phyloP scores from a whole-genome alignment of 1,139 yeast genomes.

The Geotrichum klebahnii region DNA sequence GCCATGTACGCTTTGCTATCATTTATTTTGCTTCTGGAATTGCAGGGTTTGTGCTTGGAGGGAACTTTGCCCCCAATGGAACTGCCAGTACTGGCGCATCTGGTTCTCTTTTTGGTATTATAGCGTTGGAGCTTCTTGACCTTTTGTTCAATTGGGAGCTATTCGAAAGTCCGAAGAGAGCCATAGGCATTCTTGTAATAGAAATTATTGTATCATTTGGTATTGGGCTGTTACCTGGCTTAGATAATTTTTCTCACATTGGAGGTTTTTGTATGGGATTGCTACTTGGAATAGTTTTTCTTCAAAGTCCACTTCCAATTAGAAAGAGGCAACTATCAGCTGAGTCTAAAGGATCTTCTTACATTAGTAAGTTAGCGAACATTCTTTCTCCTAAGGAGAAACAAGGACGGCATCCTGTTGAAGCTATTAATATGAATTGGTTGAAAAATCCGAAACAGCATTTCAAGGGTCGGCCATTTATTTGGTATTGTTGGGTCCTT shows the following conservation, averaged over 20 bases:
- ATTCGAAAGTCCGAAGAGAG: slow-evolving; percentile 43
- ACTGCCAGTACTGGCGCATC: slow-evolving; percentile 70
- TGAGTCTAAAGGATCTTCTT: neutral
- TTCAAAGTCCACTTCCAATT: slow-evolving; percentile 53
- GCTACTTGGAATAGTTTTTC: slow-evolving; percentile 49
- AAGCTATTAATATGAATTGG: too few species aligned
- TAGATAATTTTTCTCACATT: slow-evolving; percentile 72
- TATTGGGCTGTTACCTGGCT: slow-evolving; percentile 66
- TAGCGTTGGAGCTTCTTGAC: slow-evolving; percentile 58
- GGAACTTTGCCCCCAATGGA: slow-evolving; percentile 68
- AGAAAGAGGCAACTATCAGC: slow-evolving; percentile 29
- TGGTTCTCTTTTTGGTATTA: slow-evolving; percentile 70
- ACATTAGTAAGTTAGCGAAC: neutral
- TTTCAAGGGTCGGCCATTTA: slow-evolving; percentile 40
- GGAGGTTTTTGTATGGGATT: slow-evolving; percentile 72
- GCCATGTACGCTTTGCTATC: slow-evolving; percentile 51
- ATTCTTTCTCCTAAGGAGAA: too few species aligned
- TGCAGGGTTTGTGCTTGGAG: slow-evolving; percentile 65
- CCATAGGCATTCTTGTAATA: slow-evolving; percentile 48
- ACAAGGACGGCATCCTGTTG: too few species aligned
- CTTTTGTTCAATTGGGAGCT: slow-evolving; percentile 54
- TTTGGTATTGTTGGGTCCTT: slow-evolving; percentile 51
- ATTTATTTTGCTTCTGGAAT: slow-evolving; percentile 63
- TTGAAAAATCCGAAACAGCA: slow-evolving; percentile 12
- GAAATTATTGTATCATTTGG: slow-evolving; percentile 62